These are phyloP conservation scores for Aureobasidium sp. DNA, from an alignment of 2,329 filamentous ascomycete species.

Conservation along the genomic window DNA sequence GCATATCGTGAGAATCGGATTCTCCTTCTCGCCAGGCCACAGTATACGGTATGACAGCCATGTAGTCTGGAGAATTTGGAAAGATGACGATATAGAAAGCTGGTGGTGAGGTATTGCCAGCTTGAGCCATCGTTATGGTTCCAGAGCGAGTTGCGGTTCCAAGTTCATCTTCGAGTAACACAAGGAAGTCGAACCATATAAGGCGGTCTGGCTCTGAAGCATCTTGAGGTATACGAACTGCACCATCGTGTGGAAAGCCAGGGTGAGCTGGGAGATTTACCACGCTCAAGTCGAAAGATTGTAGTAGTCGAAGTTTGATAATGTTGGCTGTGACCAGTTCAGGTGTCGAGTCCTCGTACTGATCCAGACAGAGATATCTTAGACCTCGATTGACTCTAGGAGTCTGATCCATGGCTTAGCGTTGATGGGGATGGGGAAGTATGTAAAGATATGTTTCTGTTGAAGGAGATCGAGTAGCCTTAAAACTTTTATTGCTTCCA, in stretches of 20 bases:
- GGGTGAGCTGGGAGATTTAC: neutral
- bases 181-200: constrained; percentile 18
- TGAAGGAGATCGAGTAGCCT: neutral
- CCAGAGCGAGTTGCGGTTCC: neutral
- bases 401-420: neutral
- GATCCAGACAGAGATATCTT: constrained; percentile 6
- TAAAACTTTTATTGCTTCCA: neutral
- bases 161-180: neutral
- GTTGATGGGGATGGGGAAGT: neutral
- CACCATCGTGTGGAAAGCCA: constrained; percentile 8
- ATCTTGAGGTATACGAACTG: constrained; percentile 3
- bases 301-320: constrained; percentile 2
- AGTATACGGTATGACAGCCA: constrained; percentile 11
- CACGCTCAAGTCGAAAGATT: neutral
- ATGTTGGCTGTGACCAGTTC: constrained; percentile 10
- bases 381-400: constrained; percentile 5
- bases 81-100: constrained; percentile 18
- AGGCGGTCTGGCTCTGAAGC: neutral
- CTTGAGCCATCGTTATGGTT: neutral
- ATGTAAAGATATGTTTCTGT: neutral
- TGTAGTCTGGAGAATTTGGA: neutral
- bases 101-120: neutral
- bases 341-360: neutral
- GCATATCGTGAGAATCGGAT: neutral
- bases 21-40: constrained; percentile 1